phyloP scores from a whole-genome alignment of 2,329 filamentous ascomycete genomes.

The Blastomyces percursus region DNA sequence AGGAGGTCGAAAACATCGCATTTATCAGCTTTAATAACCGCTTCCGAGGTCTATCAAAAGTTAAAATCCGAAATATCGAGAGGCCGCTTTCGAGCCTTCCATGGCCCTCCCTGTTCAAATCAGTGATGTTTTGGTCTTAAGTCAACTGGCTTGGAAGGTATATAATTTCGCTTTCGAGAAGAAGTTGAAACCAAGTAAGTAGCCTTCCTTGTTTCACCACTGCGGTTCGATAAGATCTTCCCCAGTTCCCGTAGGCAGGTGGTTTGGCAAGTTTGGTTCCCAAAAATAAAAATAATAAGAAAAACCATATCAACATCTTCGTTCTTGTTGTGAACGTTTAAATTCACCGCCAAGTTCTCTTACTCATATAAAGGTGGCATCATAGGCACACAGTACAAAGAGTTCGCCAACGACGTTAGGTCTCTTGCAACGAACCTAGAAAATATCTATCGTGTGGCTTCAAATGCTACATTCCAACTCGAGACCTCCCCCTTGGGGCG shows the following conservation, averaged over 20 bases:
- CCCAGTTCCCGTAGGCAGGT: background rate
- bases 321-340: background rate
- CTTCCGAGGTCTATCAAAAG: background rate
- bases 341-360: background rate
- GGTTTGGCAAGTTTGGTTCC: background rate
- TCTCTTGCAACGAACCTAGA: conserved; percentile 3
- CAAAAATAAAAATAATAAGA: background rate
- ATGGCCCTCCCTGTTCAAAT: conserved; percentile 7
- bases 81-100: background rate
- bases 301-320: background rate
- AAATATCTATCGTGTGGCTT: background rate
- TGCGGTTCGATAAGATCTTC: background rate
- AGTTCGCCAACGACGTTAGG: background rate
- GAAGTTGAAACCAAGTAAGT: conserved; percentile 5
- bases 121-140: conserved; percentile 5
- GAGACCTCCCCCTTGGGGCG: conserved; percentile 1
- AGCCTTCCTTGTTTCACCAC: background rate
- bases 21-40: background rate
- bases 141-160: conserved; percentile 4
- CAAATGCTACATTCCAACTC: conserved; percentile 5
- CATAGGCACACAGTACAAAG: conserved; percentile 2
- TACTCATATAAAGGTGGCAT: background rate
- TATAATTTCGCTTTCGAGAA: conserved; percentile 3
- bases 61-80: background rate
- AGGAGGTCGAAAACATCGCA: background rate